A percentile compares a stretch with the other conserved stretches of the same genome.
phyloP scores from a whole-genome alignment of 768 basidiomycete species.

The Russula lepida region DNA sequence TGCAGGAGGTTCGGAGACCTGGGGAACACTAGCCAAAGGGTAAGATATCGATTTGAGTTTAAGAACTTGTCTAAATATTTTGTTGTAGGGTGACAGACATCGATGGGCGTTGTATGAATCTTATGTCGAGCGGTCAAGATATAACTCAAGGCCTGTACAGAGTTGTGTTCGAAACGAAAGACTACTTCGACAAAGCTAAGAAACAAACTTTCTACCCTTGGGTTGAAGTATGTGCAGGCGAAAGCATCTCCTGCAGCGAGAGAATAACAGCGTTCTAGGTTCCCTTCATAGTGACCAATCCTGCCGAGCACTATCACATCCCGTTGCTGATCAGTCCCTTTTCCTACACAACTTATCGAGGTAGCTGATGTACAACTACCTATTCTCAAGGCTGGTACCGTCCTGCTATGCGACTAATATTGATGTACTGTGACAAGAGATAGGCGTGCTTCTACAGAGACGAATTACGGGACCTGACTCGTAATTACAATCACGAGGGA shows the following conservation, averaged over 20 bases:
- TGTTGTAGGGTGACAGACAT: constrained; percentile 56
- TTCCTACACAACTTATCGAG: constrained; percentile 87
- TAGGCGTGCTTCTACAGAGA: constrained; percentile 13
- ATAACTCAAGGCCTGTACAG: constrained; percentile 56
- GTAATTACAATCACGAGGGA: background rate
- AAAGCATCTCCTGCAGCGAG: background rate
- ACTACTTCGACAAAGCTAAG: constrained; percentile 62
- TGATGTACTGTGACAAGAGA: constrained; percentile 8
- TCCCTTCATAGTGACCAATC: constrained; percentile 61
- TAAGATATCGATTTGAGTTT: constrained; percentile 25
- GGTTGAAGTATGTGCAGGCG: constrained; percentile 58
- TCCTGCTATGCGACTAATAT: constrained; percentile 12
- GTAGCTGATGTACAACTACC: constrained; percentile 43
- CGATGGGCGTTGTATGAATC: constrained; percentile 74
- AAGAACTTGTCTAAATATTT: constrained; percentile 8
- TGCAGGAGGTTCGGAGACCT: constrained; percentile 35
- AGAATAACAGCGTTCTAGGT: constrained; percentile 36
- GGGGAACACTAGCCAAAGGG: constrained; percentile 54
- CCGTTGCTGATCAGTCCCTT: constrained; percentile 89
- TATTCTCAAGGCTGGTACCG: background rate
- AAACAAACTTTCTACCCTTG: constrained; percentile 80
- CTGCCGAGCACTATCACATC: constrained; percentile 82
- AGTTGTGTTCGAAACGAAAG: constrained; percentile 73
- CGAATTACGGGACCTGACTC: constrained; percentile 2
- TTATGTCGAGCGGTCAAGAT: constrained; percentile 50